Base-by-base conservation (phyloP, 176 grass and related monocot genomes). In the Ampelocalamus luodianensis region DNA sequence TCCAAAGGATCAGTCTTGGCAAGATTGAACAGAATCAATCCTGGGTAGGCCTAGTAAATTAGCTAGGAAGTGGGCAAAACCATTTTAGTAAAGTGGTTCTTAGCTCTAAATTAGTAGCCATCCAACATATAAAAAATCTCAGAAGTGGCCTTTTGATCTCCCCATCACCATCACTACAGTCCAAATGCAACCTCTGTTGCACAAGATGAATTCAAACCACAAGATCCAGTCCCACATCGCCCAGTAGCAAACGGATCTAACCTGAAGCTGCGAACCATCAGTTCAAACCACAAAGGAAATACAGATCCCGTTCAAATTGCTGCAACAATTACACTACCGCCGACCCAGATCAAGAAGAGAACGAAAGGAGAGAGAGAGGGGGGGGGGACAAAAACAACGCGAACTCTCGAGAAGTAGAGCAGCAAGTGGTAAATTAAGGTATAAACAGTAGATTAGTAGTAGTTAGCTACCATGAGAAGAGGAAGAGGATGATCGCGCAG, bases 401-500 rank as follows among this genome's bases (percentile, higher is more conserved):
- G n/a, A 42, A 54, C 72, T 79, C 67, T 23, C 36, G 14, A 61
- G 54, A 45, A 44, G 12, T 8, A 27, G 34, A 53, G 56, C 18
- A 17, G 14, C 17, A 24, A 55, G 4, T 34, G n/a, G 29, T 10
- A 51, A 15, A 54, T 0, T 15, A 56, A 14, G 24, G 1, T 10
- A 27, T 17, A 4, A 75, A n/a, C 0, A 60, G 4, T 10, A 4
- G 56, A 60, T 60, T 11, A 23, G 56, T 11, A 56, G 34, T n/a
- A 8, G 51, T 2, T 37, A 10, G 32, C 51, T 92, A 99, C 96
- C 93, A 99, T 87, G 89, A 83, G 74, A 89, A 78, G 56, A 95
- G 77, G 78, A 99, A 90, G 78, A 99, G 88, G 65, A 92, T 73
- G 75, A 98, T 88, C 2, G 91, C 89, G 83, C 93, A 98, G 16